These are phyloP conservation scores for Fusarium denticulatum DNA, from an alignment of 2,329 filamentous ascomycete genomes.

Conservation along the genomic window DNA sequence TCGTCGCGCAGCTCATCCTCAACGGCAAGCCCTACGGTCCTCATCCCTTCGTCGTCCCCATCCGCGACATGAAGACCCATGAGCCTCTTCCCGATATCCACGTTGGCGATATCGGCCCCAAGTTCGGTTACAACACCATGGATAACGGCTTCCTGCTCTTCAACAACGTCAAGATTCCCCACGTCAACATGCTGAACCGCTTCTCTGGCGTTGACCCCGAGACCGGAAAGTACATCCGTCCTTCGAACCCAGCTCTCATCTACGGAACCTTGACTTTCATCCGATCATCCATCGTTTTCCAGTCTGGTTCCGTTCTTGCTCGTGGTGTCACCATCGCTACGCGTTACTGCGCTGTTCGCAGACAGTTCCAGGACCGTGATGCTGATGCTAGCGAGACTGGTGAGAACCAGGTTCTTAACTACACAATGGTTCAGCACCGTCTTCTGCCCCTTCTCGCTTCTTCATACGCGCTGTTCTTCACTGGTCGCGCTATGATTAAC, in stretches of 20 bases:
- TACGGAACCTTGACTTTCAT: slow-evolving; percentile 83
- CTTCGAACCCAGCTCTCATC: slow-evolving; percentile 72
- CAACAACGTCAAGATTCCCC: slow-evolving; percentile 77
- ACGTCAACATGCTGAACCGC: slow-evolving; percentile 77
- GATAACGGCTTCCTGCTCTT: slow-evolving; percentile 84
- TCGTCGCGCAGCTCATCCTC: slow-evolving; percentile 81
- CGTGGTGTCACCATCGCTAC: slow-evolving; percentile 82
- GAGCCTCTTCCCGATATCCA: slow-evolving; percentile 74
- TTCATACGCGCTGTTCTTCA: slow-evolving; percentile 83
- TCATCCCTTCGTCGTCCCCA: slow-evolving; percentile 81
- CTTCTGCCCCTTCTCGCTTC: slow-evolving; percentile 77
- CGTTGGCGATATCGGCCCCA: slow-evolving; percentile 83
- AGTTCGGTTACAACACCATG: slow-evolving; percentile 84
- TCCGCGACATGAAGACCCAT: slow-evolving; percentile 76
- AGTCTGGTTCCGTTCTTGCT: slow-evolving; percentile 76
- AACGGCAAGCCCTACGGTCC: slow-evolving; percentile 75
- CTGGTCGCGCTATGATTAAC: slow-evolving; percentile 78
- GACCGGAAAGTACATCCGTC: slow-evolving; percentile 74
- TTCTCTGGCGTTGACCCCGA: slow-evolving; percentile 75
- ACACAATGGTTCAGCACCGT: slow-evolving; percentile 82
- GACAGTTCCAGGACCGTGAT: slow-evolving; percentile 83
- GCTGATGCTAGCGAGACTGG: slow-evolving; percentile 64
- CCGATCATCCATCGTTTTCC: slow-evolving; percentile 76
- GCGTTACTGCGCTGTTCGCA: slow-evolving; percentile 76
- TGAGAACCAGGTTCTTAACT: slow-evolving; percentile 82